Evolutionary conservation across 805 yeast genomes (phyloP).

Genomic region (Barnettozyma botsteinii): DNA sequence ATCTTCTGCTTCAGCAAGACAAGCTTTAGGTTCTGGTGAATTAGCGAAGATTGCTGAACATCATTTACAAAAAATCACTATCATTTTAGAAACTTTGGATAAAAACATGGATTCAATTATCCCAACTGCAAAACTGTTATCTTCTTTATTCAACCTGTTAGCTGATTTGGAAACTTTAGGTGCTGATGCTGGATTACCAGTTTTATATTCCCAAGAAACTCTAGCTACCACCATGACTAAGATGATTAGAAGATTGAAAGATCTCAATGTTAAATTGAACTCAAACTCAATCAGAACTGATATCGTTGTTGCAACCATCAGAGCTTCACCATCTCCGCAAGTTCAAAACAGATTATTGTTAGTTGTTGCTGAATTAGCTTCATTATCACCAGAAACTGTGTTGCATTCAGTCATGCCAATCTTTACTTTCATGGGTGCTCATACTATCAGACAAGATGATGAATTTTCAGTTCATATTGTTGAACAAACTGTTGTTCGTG

Average conservation of each 20-base stretch:
- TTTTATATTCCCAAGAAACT: conserved; percentile 85
- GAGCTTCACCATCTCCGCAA: conserved; percentile 88
- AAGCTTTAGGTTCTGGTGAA: conserved; percentile 63
- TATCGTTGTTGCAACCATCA: conserved; percentile 81
- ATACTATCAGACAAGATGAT: conserved; percentile 93
- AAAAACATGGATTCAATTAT: conserved; percentile 27
- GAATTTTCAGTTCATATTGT: conserved; percentile 90
- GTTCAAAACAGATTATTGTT: conserved; percentile 84
- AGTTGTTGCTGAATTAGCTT: conserved; percentile 82
- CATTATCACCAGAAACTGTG: conserved; percentile 84
- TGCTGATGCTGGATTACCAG: conserved; percentile 86
- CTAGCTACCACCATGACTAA: conserved; percentile 80
- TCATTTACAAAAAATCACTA: conserved; percentile 73
- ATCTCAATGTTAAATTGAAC: conserved; percentile 38
- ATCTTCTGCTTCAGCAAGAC: conserved; percentile 70
- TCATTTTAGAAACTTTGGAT: conserved; percentile 76
- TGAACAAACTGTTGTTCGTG: conserved; percentile 83
- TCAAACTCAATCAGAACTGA: conserved; percentile 77
- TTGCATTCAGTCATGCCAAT: conserved; percentile 99
- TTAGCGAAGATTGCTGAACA: conserved; percentile 68
- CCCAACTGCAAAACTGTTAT: conserved; percentile 40
- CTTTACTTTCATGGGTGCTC: conserved; percentile 98
- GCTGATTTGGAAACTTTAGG: conserved; percentile 81
- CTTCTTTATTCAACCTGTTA: conserved; percentile 52
- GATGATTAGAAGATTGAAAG: conserved; percentile 52